Evolutionary conservation across 2,329 filamentous ascomycete genomes (phyloP), one percentile per base, ranked within the genome.

Genomic region (Pseudocercospora vitis): DNA sequence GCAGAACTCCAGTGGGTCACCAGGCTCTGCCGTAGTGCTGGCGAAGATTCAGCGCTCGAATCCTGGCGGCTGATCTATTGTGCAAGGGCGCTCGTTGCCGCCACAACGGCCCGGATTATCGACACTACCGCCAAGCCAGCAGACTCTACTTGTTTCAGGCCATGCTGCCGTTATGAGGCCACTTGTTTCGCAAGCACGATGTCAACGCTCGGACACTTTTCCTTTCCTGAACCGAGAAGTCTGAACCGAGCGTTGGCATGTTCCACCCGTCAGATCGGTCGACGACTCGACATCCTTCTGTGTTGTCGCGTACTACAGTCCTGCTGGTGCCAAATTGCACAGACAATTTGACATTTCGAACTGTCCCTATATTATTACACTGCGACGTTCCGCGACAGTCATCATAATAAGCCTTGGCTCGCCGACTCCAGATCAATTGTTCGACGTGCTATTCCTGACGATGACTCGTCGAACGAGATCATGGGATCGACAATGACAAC

Each of bases 141-240:
- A n/a, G n/a, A n/a, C n/a, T n/a, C n/a, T n/a, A n/a, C n/a, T n/a
- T 31, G 49, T 32, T 45, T 47, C 18, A 23, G 18, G 4, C 26
- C 18, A 24, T 18, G 31, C 28, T 26, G 31, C 32, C 32, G 42
- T 44, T 45, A 29, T 31, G 28, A 49, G 37, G 32, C 51, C 51
- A 53, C 24, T 14, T 42, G 18, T 42, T 21, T 12, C 26, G n/a
- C 14, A 40, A 45, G 29, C 18, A 35, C 28, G 28, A 45, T 50
- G 35, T 48, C 33, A 48, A 33, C 44, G 44, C 44, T 46, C 28
- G 46, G 8, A 42, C 46, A 54, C 37, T 50, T 53, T 42, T 45
- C 28, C 51, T 49, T 45, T 48, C 28, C n/a, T n/a, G n/a, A 24
- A 29, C 45, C 35, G 46, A 18, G 18, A 50, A 39, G 50, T 54